Evolutionary conservation across 257 asterid species (phyloP), one percentile per base, ranked within the genome.

Genomic region (Capsicum chinense): DNA sequence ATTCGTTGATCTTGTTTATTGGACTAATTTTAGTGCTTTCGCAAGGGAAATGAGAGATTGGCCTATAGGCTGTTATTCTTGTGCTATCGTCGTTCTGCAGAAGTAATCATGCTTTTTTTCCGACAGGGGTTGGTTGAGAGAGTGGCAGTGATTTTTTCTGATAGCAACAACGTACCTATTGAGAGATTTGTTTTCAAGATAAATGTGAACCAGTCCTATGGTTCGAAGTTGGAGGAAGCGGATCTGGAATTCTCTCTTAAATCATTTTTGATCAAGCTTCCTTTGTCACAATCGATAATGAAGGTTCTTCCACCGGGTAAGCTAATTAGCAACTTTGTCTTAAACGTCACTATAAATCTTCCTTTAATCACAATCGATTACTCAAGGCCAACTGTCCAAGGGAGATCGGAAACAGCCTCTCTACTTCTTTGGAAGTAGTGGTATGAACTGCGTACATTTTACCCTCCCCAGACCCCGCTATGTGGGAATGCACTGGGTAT

Each of bases 181-280:
- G 99, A 95, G 92, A 91, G 97, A 91, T 93, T 92, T 89, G 91
- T 95, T 35, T 95, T 95, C 90, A 92, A 90, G 92, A 83, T 95
- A 83, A 89, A 92, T 79, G 91, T 93, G 87, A 93, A 91, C 88
- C 92, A 85, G 86, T 91, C 95, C 1, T 93, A 89, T 73, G 85
- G 83, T 84, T 91, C 92, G 5, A 92, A 82, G 84, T 93, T 94
- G 89, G 95, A 92, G 82, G 92, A 89, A 90, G 86, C 90, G 68
- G 89, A 92, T 68, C 80, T 95, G 80, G 98, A 92, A 89, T 91
- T 92, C 87, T 91, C 98, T 59, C 97, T 95, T 66, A 93, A 95
- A 83, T 91, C 98, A 48, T 92, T 95, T 90, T 88, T 95, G 82
- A 90, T 94, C 71, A 95, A 95, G 86, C 95, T 95, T 83, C 96